A percentile compares a stretch with the other conserved stretches of the same genome.
Conservation (phyloP, 129 eudicot genomes). For the Erigeron canadensis region DNA sequence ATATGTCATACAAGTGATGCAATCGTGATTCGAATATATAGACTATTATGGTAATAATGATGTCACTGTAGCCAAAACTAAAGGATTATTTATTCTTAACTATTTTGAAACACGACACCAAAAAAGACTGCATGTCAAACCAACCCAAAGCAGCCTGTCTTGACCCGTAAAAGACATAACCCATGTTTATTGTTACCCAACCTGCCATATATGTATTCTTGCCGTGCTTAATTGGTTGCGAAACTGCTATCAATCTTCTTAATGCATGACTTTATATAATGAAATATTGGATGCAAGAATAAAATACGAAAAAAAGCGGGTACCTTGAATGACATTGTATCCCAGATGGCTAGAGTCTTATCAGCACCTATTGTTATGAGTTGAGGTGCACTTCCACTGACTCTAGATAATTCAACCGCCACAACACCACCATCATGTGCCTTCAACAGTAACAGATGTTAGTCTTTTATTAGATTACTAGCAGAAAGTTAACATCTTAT, state of each 20-base stretch:
- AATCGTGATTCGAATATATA: too few relatives aligned
- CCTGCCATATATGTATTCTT: neutral
- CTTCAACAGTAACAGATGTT: slow-evolving; percentile 40
- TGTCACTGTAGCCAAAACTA: neutral
- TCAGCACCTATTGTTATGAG: slow-evolving; percentile 99
- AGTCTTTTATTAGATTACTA: slow-evolving; percentile 22
- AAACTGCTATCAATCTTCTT: slow-evolving; percentile 9
- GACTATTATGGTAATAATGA: neutral
- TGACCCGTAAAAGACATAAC: neutral
- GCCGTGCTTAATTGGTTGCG: too few relatives aligned
- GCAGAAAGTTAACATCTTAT: slow-evolving; percentile 5
- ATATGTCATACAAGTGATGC: neutral
- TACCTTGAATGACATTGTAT: slow-evolving; percentile 91
- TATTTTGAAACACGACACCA: neutral
- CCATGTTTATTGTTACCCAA: neutral
- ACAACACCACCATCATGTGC: slow-evolving; percentile 99
- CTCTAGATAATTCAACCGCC: slow-evolving; percentile 92
- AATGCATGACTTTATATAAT: slow-evolving; percentile 3
- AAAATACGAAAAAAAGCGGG: neutral
- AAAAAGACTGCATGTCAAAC: neutral
- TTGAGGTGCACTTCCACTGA: slow-evolving; percentile 90
- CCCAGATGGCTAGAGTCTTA: slow-evolving; percentile 98
- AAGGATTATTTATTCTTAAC: neutral
- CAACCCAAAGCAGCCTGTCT: neutral
- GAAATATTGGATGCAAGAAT: slow-evolving; percentile 8